Evolutionary conservation across 345 rosid genomes (phyloP), one percentile per base, ranked within the genome.

Genomic region (Brassica cretica): DNA sequence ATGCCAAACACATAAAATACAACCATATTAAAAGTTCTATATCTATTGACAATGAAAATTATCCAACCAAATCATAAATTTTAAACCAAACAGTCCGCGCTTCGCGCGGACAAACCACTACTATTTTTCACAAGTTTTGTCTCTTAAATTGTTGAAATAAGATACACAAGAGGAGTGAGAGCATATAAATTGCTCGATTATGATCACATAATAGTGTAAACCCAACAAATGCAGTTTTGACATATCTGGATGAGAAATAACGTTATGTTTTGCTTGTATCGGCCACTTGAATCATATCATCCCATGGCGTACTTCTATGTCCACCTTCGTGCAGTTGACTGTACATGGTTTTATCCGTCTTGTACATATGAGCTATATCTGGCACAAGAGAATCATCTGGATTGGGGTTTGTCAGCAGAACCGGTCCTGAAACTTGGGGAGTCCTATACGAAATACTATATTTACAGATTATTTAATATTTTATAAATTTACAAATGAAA

Each of bases 251-350:
- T 35, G 65, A 1, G 6, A 24, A 68, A 46, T 19, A 68, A 30
- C 19, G 63, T 6, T 55, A 76, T 21, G 15, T 2, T 14, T 64
- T 16, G 24, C 32, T 64, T 71, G 21, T 8, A 66, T 9, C 19
- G 14, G 15, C 27, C n/a, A 58, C 18, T 25, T 68, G 3, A 39
- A 33, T 3, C 29, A 27, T 27, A 27, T 27, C 29, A 76, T 55
- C 98, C 98, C 98, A 93, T 93, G 55, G 97, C 94, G 41, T 93
- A 91, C 88, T 91, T 91, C 84, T 93, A 94, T 75, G 98, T 88
- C 97, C 98, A 93, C 92, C 95, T 93, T 84, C 97, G 88, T 0
- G 97, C 97, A 8, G 91, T 91, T 0, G 93, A 87, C 89, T 93
- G 0, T 93, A 93, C 88, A 90, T 91, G 80, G 49, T 81, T 80